These are phyloP conservation scores for Smallanthus sonchifolius DNA, from an alignment of 129 eudicot species.

Conservation along the genomic window DNA sequence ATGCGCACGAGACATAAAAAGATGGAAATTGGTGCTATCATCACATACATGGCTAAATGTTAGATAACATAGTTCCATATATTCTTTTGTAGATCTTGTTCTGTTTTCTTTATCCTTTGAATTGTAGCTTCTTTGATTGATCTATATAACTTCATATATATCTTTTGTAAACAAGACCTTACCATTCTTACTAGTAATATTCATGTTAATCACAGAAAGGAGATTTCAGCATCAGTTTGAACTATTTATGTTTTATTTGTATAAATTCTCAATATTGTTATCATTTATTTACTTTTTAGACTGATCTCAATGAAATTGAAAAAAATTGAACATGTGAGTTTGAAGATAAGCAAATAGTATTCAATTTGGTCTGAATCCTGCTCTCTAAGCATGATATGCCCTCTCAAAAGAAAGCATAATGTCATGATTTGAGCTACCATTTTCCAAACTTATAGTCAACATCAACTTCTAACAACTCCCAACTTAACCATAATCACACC, in stretches of 20 bases:
- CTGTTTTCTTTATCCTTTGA: not conserved
- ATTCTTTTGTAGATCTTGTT: not conserved
- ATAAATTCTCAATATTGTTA: not conserved
- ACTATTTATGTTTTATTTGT: no score
- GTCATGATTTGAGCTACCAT: constrained; percentile 3
- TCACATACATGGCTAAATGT: not conserved
- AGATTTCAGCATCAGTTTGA: no score
- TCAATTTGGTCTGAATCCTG: not conserved
- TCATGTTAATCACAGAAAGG: no score
- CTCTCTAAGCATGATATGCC: not conserved
- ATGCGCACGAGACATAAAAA: not conserved
- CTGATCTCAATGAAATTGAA: not conserved
- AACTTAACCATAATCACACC: constrained; percentile 26
- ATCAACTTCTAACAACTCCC: constrained; percentile 29
- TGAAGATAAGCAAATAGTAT: not conserved
- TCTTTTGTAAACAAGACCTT: no score
- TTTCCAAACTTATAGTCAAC: not conserved
- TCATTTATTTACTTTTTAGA: not conserved
- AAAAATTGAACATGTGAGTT: not conserved
- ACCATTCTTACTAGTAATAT: no score
- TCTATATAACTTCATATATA: not conserved
- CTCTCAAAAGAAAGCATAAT: constrained; percentile 3
- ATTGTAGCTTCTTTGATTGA: not conserved
- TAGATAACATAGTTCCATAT: not conserved
- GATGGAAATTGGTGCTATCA: no score